phyloP scores from a whole-genome alignment of 208 protist species.

The Lotmaria passim region DNA sequence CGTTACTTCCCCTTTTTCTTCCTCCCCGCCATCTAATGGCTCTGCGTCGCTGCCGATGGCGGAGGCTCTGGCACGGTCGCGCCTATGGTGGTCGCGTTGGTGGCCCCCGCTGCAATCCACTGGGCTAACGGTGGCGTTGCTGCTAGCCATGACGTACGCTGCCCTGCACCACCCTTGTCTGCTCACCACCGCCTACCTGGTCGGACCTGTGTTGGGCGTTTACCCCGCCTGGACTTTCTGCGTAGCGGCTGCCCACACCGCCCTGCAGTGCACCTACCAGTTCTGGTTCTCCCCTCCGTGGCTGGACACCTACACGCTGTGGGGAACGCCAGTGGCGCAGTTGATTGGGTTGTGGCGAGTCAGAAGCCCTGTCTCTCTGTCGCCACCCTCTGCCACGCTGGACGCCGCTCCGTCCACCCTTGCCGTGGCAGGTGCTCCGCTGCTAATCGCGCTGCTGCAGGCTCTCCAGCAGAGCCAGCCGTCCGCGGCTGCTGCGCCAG shows the following conservation, averaged over 20 bases:
- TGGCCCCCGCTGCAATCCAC: not conserved
- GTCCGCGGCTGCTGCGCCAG: not conserved
- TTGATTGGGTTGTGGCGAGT: constrained; percentile 25
- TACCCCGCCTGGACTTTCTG: constrained; percentile 21
- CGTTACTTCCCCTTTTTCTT: not conserved
- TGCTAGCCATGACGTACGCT: constrained; percentile 14
- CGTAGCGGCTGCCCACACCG: constrained; percentile 18
- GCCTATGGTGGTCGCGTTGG: constrained; percentile 9
- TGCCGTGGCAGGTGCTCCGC: constrained; percentile 23
- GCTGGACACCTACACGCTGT: constrained; percentile 20
- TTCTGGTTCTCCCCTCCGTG: constrained; percentile 27
- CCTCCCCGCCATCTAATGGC: not conserved
- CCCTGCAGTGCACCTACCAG: constrained; percentile 37
- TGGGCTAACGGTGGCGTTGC: constrained; percentile 11
- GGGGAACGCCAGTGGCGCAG: constrained; percentile 21
- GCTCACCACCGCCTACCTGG: constrained; percentile 27
- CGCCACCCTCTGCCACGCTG: not conserved
- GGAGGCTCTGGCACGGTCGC: not conserved
- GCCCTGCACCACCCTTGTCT: constrained; percentile 26
- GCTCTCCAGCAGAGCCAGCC: constrained; percentile 12
- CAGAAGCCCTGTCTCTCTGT: not conserved
- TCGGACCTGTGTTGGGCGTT: constrained; percentile 14
- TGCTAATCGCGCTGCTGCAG: constrained; percentile 23
- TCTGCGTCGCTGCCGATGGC: not conserved
- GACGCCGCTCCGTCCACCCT: constrained; percentile 21